phyloP scores from a whole-genome alignment of 2,329 filamentous ascomycete genomes.

The Fusarium pseudoanthophilum region DNA sequence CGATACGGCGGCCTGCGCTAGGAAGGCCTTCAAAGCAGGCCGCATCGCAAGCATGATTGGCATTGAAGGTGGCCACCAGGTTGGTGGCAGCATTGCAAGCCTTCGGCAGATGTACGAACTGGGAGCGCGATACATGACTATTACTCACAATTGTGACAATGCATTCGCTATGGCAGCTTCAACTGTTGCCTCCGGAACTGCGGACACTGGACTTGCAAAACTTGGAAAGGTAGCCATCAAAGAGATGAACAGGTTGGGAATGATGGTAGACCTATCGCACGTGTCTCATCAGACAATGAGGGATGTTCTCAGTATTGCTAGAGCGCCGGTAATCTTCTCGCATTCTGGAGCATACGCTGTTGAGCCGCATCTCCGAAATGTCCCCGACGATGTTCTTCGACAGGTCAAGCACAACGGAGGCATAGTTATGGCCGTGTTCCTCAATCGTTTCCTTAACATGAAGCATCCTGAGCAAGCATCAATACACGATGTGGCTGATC shows the following conservation, averaged over 20 bases:
- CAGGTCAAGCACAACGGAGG: constrained; percentile 51
- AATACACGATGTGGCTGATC: constrained; percentile 52
- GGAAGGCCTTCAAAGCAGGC: constrained; percentile 46
- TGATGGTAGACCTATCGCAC: constrained; percentile 50
- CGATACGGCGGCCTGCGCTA: constrained; percentile 42
- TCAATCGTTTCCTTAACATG: constrained; percentile 49
- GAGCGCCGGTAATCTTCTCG: constrained; percentile 48
- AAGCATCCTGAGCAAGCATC: constrained; percentile 46
- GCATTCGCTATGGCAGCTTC: constrained; percentile 46
- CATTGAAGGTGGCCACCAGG: constrained; percentile 52
- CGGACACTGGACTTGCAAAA: constrained; percentile 40
- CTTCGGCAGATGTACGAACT: constrained; percentile 51
- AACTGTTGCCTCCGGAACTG: constrained; percentile 42
- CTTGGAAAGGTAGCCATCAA: constrained; percentile 44
- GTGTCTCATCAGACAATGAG: constrained; percentile 47
- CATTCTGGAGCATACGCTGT: constrained; percentile 45
- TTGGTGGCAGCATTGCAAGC: constrained; percentile 48
- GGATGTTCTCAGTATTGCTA: constrained; percentile 43
- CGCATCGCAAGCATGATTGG: constrained; percentile 52
- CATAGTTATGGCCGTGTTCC: constrained; percentile 54
- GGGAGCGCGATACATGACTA: constrained; percentile 52
- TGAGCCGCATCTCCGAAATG: constrained; percentile 51
- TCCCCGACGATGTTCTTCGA: constrained; percentile 54
- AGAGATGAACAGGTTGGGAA: constrained; percentile 53
- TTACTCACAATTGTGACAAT: constrained; percentile 52